phyloP scores from a whole-genome alignment of 371 early-diverging fungal species.

The Rhizopus delemar region DNA sequence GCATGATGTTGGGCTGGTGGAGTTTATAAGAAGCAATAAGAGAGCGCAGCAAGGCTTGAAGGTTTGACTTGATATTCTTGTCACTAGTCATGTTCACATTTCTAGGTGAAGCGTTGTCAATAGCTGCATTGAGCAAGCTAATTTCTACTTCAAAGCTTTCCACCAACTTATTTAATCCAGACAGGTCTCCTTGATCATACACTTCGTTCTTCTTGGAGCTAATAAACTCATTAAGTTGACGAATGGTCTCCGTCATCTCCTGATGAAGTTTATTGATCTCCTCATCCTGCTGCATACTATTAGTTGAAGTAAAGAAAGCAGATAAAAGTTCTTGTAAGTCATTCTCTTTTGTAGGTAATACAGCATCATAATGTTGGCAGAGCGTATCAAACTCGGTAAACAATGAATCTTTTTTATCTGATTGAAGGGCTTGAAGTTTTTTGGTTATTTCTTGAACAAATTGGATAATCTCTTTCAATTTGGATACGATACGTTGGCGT shows the following conservation, averaged over 20 bases:
- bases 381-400: neutral
- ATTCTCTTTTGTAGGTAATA: conserved; percentile 21
- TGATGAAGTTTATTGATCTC: conserved; percentile 23
- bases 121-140: conserved; percentile 27
- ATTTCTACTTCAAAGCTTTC: conserved; percentile 42
- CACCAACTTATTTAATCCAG: conserved; percentile 33
- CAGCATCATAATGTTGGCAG: conserved; percentile 1
- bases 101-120: conserved; percentile 46
- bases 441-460: conserved; percentile 25
- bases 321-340: conserved; percentile 29
- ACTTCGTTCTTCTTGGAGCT: conserved; percentile 32
- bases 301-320: neutral
- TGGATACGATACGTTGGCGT: conserved; percentile 19
- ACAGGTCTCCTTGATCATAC: conserved; percentile 31
- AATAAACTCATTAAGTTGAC: conserved; percentile 27
- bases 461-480: conserved; percentile 32
- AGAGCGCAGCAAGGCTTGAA: conserved; percentile 48
- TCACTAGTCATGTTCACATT: conserved; percentile 38
- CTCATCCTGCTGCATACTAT: conserved; percentile 11
- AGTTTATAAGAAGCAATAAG: conserved; percentile 52
- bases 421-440: neutral
- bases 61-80: conserved; percentile 46
- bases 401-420: neutral
- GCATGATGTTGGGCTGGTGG: conserved; percentile 39
- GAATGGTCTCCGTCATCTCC: conserved; percentile 15